phyloP scores from a whole-genome alignment of 306 rosid genomes.

The Quercus robur region DNA sequence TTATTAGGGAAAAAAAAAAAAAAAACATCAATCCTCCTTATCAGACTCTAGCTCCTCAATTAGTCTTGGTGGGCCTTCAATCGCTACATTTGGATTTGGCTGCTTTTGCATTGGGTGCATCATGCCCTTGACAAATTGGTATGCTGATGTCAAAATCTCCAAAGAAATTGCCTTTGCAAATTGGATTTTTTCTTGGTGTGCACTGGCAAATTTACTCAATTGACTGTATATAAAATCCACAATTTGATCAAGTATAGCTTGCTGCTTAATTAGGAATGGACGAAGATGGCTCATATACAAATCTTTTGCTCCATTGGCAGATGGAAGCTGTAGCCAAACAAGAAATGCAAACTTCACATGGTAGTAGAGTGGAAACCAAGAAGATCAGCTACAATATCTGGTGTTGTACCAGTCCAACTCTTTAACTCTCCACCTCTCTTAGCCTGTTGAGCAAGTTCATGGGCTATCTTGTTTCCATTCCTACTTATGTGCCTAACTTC shows the following conservation, averaged over 20 bases:
- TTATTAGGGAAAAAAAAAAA: background rate
- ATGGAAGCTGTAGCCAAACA: slow-evolving; percentile 65
- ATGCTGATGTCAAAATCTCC: slow-evolving; percentile 35
- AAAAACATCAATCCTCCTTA: slow-evolving; percentile 21
- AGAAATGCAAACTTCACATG: slow-evolving; percentile 63
- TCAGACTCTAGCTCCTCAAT: slow-evolving; percentile 31
- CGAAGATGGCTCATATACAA: slow-evolving; percentile 45
- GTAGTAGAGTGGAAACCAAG: slow-evolving; percentile 52
- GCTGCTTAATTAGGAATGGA: slow-evolving; percentile 52
- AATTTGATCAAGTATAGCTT: slow-evolving; percentile 43
- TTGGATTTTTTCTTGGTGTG: slow-evolving; percentile 40
- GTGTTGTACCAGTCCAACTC: too few relatives aligned
- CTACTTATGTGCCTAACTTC: too few relatives aligned
- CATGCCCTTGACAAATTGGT: slow-evolving; percentile 20
- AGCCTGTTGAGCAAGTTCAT: too few relatives aligned
- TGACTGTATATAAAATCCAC: slow-evolving; percentile 31
- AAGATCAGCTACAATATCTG: too few relatives aligned
- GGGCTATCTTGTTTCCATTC: too few relatives aligned
- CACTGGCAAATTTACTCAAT: slow-evolving; percentile 39
- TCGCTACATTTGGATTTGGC: slow-evolving; percentile 8
- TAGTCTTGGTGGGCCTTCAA: slow-evolving; percentile 12
- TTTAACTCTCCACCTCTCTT: too few relatives aligned
- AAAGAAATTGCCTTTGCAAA: slow-evolving; percentile 28
- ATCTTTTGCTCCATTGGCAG: slow-evolving; percentile 43
- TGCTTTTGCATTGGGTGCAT: slow-evolving; percentile 27